A percentile compares a stretch with the other conserved stretches of the same genome.
These are phyloP conservation scores for Vitellaria paradoxa DNA, from an alignment of 179 eudicot species.

Conservation along the genomic window DNA sequence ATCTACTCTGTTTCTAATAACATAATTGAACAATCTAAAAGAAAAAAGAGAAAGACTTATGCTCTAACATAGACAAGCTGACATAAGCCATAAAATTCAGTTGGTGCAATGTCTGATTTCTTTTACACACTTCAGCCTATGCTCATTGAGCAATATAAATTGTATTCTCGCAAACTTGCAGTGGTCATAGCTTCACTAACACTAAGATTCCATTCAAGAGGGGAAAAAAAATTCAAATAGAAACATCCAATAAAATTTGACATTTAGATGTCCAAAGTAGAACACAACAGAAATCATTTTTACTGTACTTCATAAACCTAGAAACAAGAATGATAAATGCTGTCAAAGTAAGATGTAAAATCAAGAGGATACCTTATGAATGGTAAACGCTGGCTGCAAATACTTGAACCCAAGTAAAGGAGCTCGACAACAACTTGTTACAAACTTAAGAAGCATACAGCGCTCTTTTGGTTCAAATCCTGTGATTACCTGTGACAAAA, in stretches of 20 bases:
- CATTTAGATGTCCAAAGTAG: neutral
- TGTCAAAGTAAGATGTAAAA: neutral
- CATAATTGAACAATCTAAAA: neutral
- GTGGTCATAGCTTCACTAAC: neutral
- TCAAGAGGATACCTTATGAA: slow-evolving; percentile 68
- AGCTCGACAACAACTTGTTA: slow-evolving; percentile 95
- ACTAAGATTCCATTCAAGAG: neutral
- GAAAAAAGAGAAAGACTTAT: neutral
- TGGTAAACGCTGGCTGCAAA: slow-evolving; percentile 88
- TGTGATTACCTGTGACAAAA: slow-evolving; percentile 54
- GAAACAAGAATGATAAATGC: neutral
- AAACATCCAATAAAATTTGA: neutral
- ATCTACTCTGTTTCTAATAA: neutral
- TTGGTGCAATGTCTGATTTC: neutral
- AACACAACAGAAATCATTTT: slow-evolving; percentile 10
- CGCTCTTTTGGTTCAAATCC: slow-evolving; percentile 83
- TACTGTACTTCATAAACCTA: neutral
- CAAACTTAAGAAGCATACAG: slow-evolving; percentile 87
- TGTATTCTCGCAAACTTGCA: neutral
- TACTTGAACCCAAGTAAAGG: slow-evolving; percentile 92
- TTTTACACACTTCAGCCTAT: neutral
- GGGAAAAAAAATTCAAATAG: neutral
- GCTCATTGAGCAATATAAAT: neutral
- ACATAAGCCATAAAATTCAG: neutral
- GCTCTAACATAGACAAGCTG: neutral